phyloP scores from a whole-genome alignment of 2,329 filamentous ascomycete genomes.

The Ascochyta clinopodiicola region DNA sequence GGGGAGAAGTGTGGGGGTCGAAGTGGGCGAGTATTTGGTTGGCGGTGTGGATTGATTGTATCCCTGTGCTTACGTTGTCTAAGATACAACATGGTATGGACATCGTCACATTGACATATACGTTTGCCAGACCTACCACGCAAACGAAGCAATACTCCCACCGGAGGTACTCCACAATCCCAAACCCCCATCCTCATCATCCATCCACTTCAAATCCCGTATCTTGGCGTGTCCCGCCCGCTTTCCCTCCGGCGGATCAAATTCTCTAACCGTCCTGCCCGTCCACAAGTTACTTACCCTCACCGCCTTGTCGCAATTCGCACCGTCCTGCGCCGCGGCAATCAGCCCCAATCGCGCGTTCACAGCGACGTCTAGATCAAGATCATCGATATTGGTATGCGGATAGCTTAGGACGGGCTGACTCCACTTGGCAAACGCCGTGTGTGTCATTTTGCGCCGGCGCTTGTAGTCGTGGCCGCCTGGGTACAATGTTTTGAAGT shows the following conservation, averaged over 20 bases:
- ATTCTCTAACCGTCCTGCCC: conserved; percentile 35
- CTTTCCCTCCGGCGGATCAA: conserved; percentile 7
- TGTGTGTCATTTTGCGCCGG: conserved; percentile 19
- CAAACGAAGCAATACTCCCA: conserved; percentile 28
- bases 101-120: background rate
- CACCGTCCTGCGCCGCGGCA: conserved; percentile 39
- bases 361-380: conserved; percentile 39
- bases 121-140: conserved; percentile 15
- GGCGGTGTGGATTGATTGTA: conserved; percentile 39
- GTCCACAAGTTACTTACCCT: conserved; percentile 43
- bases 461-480: conserved; percentile 17
- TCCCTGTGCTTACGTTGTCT: too few species aligned
- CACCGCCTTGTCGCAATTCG: conserved; percentile 21
- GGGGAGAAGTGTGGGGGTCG: conserved; percentile 76
- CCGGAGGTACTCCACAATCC: conserved; percentile 35
- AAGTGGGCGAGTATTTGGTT: conserved; percentile 70
- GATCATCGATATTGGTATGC: conserved; percentile 35
- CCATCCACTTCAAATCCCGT: conserved; percentile 40
- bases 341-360: conserved; percentile 39
- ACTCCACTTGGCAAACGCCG: conserved; percentile 21
- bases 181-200: conserved; percentile 26
- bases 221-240: conserved; percentile 11
- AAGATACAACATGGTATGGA: too few species aligned
- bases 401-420: conserved; percentile 39
- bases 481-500: conserved; percentile 20